phyloP scores from a whole-genome alignment of 2,329 filamentous ascomycete genomes.

The Epichloe baconii region DNA sequence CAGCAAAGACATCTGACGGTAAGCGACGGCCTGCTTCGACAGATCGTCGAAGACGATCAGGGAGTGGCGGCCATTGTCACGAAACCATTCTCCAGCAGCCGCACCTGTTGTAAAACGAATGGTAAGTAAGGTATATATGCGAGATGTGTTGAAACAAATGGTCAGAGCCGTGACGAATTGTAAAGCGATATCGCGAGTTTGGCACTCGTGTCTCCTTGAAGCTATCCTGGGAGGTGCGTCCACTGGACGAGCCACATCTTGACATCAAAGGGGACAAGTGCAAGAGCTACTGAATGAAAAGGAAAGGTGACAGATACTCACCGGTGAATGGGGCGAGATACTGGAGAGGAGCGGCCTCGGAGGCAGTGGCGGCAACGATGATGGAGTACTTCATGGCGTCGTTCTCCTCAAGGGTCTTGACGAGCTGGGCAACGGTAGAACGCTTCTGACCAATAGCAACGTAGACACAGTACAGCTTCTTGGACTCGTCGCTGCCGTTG shows the following conservation, averaged over 20 bases:
- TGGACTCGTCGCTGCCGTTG: constrained; percentile 67
- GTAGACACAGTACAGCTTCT: constrained; percentile 99
- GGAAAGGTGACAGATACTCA: constrained; percentile 8
- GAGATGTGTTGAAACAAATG: neutral
- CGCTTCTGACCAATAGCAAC: constrained; percentile 99
- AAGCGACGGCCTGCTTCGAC: constrained; percentile 94
- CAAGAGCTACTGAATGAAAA: no score
- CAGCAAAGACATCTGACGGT: constrained; percentile 97
- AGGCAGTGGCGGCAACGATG: constrained; percentile 89
- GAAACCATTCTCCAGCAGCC: constrained; percentile 58
- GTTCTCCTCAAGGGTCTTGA: constrained; percentile 99
- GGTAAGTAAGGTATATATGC: neutral
- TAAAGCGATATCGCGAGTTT: neutral
- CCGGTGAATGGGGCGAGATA: constrained; percentile 91
- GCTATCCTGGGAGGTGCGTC: neutral
- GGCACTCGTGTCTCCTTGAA: neutral
- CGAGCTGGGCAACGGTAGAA: constrained; percentile 96
- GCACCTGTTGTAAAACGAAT: constrained; percentile 9
- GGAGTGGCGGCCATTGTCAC: constrained; percentile 80
- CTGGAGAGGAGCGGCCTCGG: constrained; percentile 89
- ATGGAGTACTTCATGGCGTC: constrained; percentile 98
- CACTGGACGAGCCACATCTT: no score
- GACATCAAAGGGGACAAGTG: no score
- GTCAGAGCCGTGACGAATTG: neutral
- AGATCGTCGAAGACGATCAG: constrained; percentile 90